Evolutionary conservation across 306 rosid species (phyloP), one percentile per base, ranked within the genome.

Genomic region (Lathyrus aphaca): DNA sequence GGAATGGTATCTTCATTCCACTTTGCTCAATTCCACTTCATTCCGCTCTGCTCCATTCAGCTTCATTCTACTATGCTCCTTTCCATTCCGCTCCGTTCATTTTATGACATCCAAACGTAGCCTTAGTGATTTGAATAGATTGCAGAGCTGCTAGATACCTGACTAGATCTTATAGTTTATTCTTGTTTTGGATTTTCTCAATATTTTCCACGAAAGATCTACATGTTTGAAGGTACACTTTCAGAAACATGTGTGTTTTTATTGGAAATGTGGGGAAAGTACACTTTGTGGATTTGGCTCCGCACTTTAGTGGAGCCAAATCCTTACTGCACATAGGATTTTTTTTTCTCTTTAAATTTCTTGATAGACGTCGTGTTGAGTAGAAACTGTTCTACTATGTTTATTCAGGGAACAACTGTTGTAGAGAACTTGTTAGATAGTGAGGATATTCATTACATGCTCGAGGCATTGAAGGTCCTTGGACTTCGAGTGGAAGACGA

Each of bases 381-480:
- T 55, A 17, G 16, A 59, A 64, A 65, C 8, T 55, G 3, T 55
- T 58, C 11, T 38, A 35, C 75, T 62, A 29, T 66, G 19, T 74
- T 55, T 59, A 23, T 83, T 66, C 74, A 95, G 99, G 99, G 99
- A 80, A 89, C 90, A 58, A 95, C 99, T 66, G 91, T 95, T 62
- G 92, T 95, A 30, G 99, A 95, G 85, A 95, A 95, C 79, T 84
- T 95, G 88, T 74, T 95, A 59, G 74, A 83, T 45, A 95, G 99
- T 53, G 99, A 95, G 68, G 99, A 95, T 78, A 66, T 95, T 75
- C 95, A 86, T 84, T 95, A 89, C 78, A 95, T 95, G 99, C 91
- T 95, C 64, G 96, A 81, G 63, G 99, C 99, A 63, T 83, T 95
- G 79, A 84, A 73, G 66, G 82, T 95, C 62, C 95, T 95, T 25